A percentile compares a stretch with the other conserved stretches of the same genome.
Conservation (phyloP, 2,329 filamentous ascomycete species). For the Sporothrix variecibatus region DNA sequence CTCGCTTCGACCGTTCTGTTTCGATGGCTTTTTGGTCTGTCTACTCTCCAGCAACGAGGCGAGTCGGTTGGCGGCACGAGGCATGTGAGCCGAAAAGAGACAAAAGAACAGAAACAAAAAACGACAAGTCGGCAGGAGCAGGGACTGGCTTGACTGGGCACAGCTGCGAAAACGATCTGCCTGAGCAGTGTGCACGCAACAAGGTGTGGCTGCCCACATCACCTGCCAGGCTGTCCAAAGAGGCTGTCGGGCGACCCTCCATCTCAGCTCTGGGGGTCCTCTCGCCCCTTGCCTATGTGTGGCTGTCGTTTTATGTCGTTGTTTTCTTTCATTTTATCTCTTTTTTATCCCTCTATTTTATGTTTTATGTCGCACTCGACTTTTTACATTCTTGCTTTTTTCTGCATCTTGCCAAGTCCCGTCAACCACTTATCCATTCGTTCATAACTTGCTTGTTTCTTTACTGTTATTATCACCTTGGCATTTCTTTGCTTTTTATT, state of each 20-base stretch:
- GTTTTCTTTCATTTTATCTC: background rate
- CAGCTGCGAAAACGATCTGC: conserved; percentile 4
- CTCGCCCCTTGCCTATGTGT: background rate
- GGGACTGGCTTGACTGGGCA: background rate
- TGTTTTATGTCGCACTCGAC: background rate
- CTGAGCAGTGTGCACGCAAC: background rate
- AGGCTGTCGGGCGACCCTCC: conserved; percentile 21
- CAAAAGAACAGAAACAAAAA: background rate
- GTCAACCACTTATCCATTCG: background rate
- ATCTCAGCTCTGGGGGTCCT: conserved; percentile 11
- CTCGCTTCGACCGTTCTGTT: background rate
- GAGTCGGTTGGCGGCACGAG: background rate
- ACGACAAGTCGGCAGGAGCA: background rate
- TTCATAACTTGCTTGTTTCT: background rate
- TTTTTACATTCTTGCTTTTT: background rate
- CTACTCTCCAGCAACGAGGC: background rate
- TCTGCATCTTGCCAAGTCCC: background rate
- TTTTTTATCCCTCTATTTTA: background rate
- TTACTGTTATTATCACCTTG: background rate
- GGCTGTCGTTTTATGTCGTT: background rate
- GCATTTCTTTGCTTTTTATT: background rate
- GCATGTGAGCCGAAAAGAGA: background rate
- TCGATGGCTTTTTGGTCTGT: background rate
- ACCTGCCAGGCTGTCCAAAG: conserved; percentile 16
- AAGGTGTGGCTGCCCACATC: conserved; percentile 21